phyloP scores from a whole-genome alignment of 2,329 filamentous ascomycete species.

The Sclerotinia minor region DNA sequence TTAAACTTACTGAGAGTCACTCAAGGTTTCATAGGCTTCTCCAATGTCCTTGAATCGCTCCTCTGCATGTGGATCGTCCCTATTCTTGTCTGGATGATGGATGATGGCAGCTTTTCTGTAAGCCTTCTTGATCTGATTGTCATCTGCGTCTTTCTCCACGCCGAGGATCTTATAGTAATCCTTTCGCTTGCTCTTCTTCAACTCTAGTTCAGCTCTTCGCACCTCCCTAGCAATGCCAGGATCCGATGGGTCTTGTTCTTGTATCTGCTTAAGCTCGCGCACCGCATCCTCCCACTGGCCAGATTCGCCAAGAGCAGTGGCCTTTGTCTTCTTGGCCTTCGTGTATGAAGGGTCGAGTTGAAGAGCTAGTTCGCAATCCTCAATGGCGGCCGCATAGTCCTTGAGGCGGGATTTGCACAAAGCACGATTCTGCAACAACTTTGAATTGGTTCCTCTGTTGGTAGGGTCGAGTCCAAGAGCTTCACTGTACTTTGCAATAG shows the following conservation, averaged over 20 bases:
- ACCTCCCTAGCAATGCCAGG: conserved; percentile 80
- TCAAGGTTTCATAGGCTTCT: conserved; percentile 94
- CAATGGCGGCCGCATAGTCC: conserved; percentile 77
- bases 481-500: conserved; percentile 79
- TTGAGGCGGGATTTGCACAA: conserved; percentile 82
- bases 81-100: conserved; percentile 98
- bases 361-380: conserved; percentile 82
- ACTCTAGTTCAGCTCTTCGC: conserved; percentile 84
- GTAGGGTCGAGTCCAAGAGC: conserved; percentile 82
- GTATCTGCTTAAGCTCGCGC: conserved; percentile 82
- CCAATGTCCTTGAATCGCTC: conserved; percentile 97
- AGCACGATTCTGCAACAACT: conserved; percentile 91
- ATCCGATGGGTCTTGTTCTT: conserved; percentile 81
- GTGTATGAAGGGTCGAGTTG: conserved; percentile 79
- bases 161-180: conserved; percentile 99
- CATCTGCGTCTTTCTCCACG: conserved; percentile 79
- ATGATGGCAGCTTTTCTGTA: conserved; percentile 93
- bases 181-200: conserved; percentile 97
- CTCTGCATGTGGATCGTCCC: conserved; percentile 77
- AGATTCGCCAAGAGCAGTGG: conserved; percentile 80
- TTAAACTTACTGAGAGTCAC: conserved; percentile 80
- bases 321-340: conserved; percentile 92
- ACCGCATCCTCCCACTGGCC: conserved; percentile 93
- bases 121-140: conserved; percentile 89
- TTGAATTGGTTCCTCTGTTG: conserved; percentile 92